A percentile compares a stretch with the other conserved stretches of the same genome.
Conservation (phyloP, 345 rosid genomes). For the Limnanthes douglasii region DNA sequence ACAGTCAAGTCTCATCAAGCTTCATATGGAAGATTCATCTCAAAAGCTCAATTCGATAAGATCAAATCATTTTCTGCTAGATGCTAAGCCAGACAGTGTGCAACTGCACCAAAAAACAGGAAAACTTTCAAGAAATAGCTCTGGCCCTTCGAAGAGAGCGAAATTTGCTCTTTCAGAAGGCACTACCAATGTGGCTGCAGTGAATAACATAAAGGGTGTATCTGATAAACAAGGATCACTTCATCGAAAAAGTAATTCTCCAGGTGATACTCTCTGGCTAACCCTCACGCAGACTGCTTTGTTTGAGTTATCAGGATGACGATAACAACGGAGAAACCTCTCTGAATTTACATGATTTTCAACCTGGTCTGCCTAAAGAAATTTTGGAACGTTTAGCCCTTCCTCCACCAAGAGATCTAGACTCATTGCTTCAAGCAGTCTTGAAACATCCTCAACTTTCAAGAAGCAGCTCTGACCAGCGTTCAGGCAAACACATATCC, state of each 20-base stretch:
- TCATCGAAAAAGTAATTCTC: slow-evolving; percentile 15
- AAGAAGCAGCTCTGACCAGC: slow-evolving; percentile 44
- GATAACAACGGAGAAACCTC: slow-evolving; percentile 25
- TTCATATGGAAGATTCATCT: slow-evolving; percentile 19
- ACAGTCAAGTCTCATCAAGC: slow-evolving; percentile 20
- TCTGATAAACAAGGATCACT: slow-evolving; percentile 24
- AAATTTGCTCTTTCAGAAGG: slow-evolving; percentile 36
- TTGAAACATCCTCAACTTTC: slow-evolving; percentile 47
- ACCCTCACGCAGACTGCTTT: neutral
- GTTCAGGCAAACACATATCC: slow-evolving; percentile 47
- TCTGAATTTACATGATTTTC: slow-evolving; percentile 26
- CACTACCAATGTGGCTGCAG: slow-evolving; percentile 12
- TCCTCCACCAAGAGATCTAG: slow-evolving; percentile 71
- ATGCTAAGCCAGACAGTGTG: slow-evolving; percentile 22
- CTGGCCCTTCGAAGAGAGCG: slow-evolving; percentile 40
- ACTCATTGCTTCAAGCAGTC: slow-evolving; percentile 73
- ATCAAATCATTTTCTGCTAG: slow-evolving; percentile 12
- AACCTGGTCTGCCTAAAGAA: slow-evolving; percentile 32
- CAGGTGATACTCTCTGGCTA: slow-evolving; percentile 29
- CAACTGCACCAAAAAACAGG: slow-evolving; percentile 36
- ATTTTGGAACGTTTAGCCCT: slow-evolving; percentile 52
- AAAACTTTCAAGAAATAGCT: slow-evolving; percentile 33
- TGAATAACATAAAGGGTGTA: slow-evolving; percentile 27
- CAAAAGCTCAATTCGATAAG: slow-evolving; percentile 17
- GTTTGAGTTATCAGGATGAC: slow-evolving; percentile 25